Conservation (phyloP, 768 basidiomycete species). For the Thelephora aurantiotincta region DNA sequence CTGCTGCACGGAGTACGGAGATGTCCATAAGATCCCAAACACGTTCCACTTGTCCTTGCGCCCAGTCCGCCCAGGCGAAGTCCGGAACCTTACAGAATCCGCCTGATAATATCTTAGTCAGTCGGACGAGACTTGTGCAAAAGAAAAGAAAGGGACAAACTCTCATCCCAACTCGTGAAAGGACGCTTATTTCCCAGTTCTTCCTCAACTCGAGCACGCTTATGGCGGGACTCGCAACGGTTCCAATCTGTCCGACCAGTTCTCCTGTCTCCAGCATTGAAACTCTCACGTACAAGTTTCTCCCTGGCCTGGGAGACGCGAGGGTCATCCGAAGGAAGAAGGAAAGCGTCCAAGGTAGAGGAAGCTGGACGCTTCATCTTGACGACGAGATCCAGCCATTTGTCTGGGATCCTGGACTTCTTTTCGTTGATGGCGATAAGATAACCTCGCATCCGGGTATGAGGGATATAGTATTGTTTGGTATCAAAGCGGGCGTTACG, state of each 20-base stretch:
- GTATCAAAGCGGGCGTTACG: conserved; percentile 59
- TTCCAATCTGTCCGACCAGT: conserved; percentile 81
- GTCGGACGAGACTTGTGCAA: neutral
- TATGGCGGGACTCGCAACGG: conserved; percentile 86
- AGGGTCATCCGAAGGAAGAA: conserved; percentile 83
- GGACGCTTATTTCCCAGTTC: conserved; percentile 71
- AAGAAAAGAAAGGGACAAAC: conserved; percentile 22
- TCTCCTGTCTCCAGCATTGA: conserved; percentile 46
- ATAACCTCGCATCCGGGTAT: conserved; percentile 86
- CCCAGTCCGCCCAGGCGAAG: conserved; percentile 93
- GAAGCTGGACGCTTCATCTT: conserved; percentile 76
- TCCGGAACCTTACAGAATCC: conserved; percentile 78
- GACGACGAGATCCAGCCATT: conserved; percentile 52
- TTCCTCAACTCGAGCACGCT: conserved; percentile 76
- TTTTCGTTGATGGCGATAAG: conserved; percentile 65
- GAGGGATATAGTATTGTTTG: conserved; percentile 87
- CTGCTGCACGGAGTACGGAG: conserved; percentile 66
- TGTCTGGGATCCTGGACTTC: conserved; percentile 40
- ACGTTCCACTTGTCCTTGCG: conserved; percentile 79
- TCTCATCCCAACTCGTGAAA: conserved; percentile 88
- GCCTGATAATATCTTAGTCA: conserved; percentile 25
- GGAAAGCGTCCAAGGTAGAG: conserved; percentile 79
- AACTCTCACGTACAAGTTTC: conserved; percentile 62
- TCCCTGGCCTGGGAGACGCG: conserved; percentile 83
- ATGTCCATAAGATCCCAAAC: conserved; percentile 97